Percentiles rank a stretch among this genome's conserved stretches.
These are phyloP conservation scores for Suhomyces ambrosiae DNA, from an alignment of 1,139 yeast species.

Conservation along the genomic window DNA sequence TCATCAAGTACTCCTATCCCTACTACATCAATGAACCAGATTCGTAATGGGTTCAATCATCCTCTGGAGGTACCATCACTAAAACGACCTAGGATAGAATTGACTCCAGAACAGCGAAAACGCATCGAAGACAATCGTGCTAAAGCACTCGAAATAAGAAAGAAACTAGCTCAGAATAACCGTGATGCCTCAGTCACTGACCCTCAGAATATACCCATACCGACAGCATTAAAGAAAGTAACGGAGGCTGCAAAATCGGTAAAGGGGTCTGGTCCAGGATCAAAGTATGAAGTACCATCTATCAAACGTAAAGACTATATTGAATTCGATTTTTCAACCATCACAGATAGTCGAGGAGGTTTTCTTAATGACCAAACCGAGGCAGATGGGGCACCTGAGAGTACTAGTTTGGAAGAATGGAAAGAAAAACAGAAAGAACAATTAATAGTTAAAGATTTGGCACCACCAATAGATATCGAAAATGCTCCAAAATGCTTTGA, in stretches of 20 bases:
- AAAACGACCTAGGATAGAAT: conserved; percentile 25
- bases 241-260: conserved; percentile 5
- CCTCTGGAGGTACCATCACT: conserved; percentile 8
- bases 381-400: conserved; percentile 31
- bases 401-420: conserved; percentile 74
- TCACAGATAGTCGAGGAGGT: conserved; percentile 89
- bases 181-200: conserved; percentile 32
- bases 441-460: conserved; percentile 50
- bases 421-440: conserved; percentile 53
- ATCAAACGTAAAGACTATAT: conserved; percentile 71
- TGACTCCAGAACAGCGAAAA: conserved; percentile 56
- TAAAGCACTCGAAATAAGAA: conserved; percentile 57
- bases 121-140: conserved; percentile 59
- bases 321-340: conserved; percentile 87
- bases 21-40: conserved; percentile 15
- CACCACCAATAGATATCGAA: conserved; percentile 72
- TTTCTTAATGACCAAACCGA: conserved; percentile 47
- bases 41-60: conserved; percentile 11
- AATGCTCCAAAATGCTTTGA: conserved; percentile 80
- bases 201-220: conserved; percentile 11
- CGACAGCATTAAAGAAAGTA: conserved; percentile 15
- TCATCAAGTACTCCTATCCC: conserved; percentile 16
- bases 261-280: conserved; percentile 11
- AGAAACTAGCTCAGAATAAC: conserved; percentile 32
- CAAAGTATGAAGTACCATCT: conserved; percentile 39